phyloP scores from a whole-genome alignment of 129 eudicot genomes.

The Mikania micrantha region DNA sequence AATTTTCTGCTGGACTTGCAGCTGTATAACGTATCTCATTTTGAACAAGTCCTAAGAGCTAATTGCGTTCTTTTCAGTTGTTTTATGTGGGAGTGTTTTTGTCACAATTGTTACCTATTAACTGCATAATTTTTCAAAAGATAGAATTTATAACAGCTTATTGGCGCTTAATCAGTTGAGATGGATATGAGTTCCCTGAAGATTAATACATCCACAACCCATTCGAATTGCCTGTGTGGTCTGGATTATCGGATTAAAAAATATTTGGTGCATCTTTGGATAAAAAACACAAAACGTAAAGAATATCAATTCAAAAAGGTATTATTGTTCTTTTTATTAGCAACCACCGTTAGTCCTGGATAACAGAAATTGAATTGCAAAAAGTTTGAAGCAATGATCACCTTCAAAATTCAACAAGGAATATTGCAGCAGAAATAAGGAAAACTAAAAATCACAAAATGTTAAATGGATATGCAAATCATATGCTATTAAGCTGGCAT shows the following conservation, averaged over 20 bases:
- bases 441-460: too few species aligned
- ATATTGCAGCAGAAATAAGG: too few species aligned
- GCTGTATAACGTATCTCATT: background rate
- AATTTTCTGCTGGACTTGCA: background rate
- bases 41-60: background rate
- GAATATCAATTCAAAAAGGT: background rate
- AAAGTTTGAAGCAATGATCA: background rate
- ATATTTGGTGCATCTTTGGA: background rate
- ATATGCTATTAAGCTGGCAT: background rate
- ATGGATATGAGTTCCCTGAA: background rate
- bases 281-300: background rate
- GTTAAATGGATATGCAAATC: background rate
- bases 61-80: background rate
- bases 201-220: background rate
- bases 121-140: background rate
- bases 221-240: background rate
- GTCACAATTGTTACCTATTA: background rate
- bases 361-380: background rate
- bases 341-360: background rate
- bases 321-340: background rate
- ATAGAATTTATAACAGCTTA: background rate
- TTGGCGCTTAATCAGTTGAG: background rate
- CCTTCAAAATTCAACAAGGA: background rate
- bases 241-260: background rate
- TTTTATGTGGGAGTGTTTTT: background rate